These are phyloP conservation scores for Sclerotinia sclerotiorum DNA, from an alignment of 2,329 filamentous ascomycete species.

Conservation along the genomic window DNA sequence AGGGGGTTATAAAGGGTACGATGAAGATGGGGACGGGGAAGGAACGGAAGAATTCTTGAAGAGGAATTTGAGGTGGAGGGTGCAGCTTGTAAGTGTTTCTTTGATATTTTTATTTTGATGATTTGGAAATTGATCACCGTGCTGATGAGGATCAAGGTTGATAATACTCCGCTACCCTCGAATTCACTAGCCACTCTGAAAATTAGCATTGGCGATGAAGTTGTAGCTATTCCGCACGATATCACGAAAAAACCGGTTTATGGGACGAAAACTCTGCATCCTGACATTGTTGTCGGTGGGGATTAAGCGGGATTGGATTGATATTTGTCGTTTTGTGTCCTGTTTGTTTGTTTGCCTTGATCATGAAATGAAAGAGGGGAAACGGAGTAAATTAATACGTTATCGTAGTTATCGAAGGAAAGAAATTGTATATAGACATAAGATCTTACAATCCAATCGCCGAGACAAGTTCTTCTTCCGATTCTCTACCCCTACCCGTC, in stretches of 20 bases:
- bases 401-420: neutral
- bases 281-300: constrained; percentile 25
- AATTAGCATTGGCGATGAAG: constrained; percentile 31
- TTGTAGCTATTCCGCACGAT: constrained; percentile 27
- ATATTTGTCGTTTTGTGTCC: neutral
- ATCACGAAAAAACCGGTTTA: constrained; percentile 32
- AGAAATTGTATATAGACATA: neutral
- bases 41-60: constrained; percentile 30
- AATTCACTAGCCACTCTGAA: constrained; percentile 28
- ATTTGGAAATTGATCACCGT: neutral
- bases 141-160: neutral
- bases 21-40: constrained; percentile 25
- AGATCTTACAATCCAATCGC: neutral
- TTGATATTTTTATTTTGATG: neutral
- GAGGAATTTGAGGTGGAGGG: constrained; percentile 34
- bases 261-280: constrained; percentile 30
- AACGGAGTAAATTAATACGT: no score
- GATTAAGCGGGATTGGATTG: neutral
- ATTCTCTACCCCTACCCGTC: neutral
- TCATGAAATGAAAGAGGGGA: neutral
- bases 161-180: constrained; percentile 10
- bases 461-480: neutral
- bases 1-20: constrained; percentile 12
- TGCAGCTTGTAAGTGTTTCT: constrained; percentile 33
- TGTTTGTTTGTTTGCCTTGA: neutral